These are phyloP conservation scores for Yarrowia porcina DNA, from an alignment of 805 yeast species.

Conservation along the genomic window DNA sequence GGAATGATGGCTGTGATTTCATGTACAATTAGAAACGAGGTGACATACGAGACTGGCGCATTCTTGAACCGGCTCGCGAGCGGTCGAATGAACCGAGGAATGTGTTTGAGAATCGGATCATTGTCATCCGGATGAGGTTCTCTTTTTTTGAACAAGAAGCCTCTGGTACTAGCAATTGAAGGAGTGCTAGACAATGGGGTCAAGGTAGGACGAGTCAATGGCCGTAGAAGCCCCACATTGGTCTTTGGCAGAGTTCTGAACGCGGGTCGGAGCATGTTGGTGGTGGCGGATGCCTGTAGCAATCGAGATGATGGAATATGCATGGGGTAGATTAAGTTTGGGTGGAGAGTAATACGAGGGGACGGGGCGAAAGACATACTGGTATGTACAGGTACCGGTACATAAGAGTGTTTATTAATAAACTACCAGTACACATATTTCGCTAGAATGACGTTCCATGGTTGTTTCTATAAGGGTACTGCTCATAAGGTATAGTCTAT, in stretches of 20 bases:
- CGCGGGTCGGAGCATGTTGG: not conserved
- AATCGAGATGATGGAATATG: not conserved
- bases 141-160: not conserved
- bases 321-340: not conserved
- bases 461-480: too few species aligned
- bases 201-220: not conserved
- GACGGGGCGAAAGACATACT: too few species aligned
- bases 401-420: too few species aligned
- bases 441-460: too few species aligned
- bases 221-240: not conserved
- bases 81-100: constrained; percentile 52
- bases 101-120: constrained; percentile 39
- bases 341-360: too few species aligned
- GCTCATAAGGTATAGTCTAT: too few species aligned
- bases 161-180: not conserved
- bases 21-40: constrained; percentile 65
- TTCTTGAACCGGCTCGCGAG: constrained; percentile 49
- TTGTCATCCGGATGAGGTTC: constrained; percentile 22
- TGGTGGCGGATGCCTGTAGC: not conserved
- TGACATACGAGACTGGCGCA: constrained; percentile 59
- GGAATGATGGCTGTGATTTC: constrained; percentile 76
- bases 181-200: not conserved
- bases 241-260: not conserved
- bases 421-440: too few species aligned
- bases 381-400: too few species aligned